phyloP scores from a whole-genome alignment of 2,329 filamentous ascomycete species.

The Cladosporium velox region DNA sequence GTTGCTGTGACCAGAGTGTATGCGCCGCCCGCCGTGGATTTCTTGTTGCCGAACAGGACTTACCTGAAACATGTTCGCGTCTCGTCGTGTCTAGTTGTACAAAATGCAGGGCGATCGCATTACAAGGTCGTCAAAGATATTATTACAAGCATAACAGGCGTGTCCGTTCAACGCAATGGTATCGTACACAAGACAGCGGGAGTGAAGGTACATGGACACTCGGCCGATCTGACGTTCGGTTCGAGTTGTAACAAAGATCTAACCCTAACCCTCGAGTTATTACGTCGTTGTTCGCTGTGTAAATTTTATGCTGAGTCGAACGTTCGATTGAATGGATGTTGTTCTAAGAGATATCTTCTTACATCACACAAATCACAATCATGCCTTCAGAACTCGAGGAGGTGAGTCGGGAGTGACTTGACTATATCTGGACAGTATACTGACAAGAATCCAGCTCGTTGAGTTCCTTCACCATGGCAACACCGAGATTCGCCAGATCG shows the following conservation, averaged over 20 bases:
- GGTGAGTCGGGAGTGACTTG: neutral
- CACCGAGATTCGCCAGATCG: slow-evolving; percentile 81
- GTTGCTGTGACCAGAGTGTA: neutral
- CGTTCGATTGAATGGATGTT: slow-evolving; percentile 36
- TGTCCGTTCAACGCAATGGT: neutral
- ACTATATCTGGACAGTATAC: slow-evolving; percentile 5
- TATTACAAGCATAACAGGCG: slow-evolving; percentile 15
- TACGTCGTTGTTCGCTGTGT: neutral
- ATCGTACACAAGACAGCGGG: neutral
- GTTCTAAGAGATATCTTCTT: slow-evolving; percentile 6
- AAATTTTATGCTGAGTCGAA: slow-evolving; percentile 19
- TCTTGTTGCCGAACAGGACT: neutral
- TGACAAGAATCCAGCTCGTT: slow-evolving; percentile 64
- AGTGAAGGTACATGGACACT: neutral
- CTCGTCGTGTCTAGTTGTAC: slow-evolving; percentile 20
- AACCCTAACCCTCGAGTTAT: slow-evolving; percentile 2
- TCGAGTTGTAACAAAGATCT: neutral
- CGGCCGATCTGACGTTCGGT: slow-evolving; percentile 2
- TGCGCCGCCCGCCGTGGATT: neutral
- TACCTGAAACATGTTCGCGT: slow-evolving; percentile 22
- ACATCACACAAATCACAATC: neutral
- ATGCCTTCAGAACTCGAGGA: slow-evolving; percentile 22
- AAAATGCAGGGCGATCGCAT: slow-evolving; percentile 11
- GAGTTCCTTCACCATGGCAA: slow-evolving; percentile 92
- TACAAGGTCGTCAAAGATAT: slow-evolving; percentile 4